Conservation (phyloP, 768 basidiomycete genomes). For the Mycena pura region DNA sequence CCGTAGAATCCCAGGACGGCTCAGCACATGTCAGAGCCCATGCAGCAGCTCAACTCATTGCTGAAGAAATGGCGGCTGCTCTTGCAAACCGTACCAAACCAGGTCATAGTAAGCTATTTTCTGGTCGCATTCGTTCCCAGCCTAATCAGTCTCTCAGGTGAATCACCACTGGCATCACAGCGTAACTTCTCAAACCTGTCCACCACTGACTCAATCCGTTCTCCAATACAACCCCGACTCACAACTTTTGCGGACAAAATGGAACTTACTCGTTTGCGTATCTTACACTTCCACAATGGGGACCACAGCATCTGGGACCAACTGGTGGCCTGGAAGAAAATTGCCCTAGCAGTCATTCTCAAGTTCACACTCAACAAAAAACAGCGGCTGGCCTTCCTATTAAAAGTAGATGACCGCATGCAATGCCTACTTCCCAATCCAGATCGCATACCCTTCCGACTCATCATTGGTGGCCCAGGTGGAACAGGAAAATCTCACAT, state of each 20-base stretch:
- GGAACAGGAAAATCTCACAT: conserved; percentile 32
- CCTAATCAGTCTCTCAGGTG: background rate
- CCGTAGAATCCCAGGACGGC: background rate
- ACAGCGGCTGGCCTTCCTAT: conserved; percentile 21
- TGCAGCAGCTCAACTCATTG: background rate
- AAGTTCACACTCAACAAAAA: conserved; percentile 25
- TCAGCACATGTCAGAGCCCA: background rate
- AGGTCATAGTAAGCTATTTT: background rate
- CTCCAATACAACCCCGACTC: background rate
- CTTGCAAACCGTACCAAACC: background rate
- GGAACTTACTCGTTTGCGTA: background rate
- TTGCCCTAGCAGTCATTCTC: conserved; percentile 1
- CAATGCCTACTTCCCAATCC: background rate
- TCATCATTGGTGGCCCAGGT: conserved; percentile 29
- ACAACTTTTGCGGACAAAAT: background rate
- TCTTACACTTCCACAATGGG: background rate
- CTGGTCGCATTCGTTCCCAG: background rate
- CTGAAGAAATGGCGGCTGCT: background rate
- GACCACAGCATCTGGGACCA: background rate
- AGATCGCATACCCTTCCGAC: conserved; percentile 16
- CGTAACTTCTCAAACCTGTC: background rate
- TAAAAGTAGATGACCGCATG: conserved; percentile 12
- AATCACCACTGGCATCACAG: no score
- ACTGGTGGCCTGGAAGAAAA: conserved; percentile 7
- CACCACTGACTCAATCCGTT: background rate